These are phyloP conservation scores for Leccinum broughii DNA, from an alignment of 768 basidiomycete genomes.

Conservation along the genomic window DNA sequence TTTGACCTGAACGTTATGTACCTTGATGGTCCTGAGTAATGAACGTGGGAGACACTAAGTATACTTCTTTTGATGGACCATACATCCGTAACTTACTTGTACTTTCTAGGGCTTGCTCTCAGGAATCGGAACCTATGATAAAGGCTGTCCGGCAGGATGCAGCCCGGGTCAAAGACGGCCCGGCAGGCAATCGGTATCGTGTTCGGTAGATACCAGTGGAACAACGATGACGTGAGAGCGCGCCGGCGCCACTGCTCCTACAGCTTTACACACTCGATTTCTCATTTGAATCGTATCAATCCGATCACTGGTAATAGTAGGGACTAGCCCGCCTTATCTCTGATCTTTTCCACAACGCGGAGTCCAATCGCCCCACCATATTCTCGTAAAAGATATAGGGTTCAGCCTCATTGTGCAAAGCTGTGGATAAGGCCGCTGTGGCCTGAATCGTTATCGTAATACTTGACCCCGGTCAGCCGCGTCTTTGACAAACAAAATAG, in stretches of 20 bases:
- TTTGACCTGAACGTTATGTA: too few species aligned
- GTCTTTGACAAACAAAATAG: not conserved
- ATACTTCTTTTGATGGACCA: too few species aligned
- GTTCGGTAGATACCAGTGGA: not conserved
- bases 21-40: too few species aligned
- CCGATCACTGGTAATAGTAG: not conserved
- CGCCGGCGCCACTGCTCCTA: not conserved
- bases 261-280: too few species aligned
- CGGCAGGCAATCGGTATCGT: not conserved
- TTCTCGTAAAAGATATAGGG: too few species aligned
- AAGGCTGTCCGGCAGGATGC: not conserved
- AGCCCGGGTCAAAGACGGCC: not conserved
- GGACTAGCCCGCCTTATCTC: not conserved
- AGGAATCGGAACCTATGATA: not conserved
- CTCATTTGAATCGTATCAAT: not conserved
- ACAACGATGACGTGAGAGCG: not conserved
- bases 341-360: not conserved
- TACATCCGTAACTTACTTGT: not conserved
- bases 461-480: not conserved
- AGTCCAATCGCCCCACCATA: not conserved
- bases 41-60: not conserved
- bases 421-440: too few species aligned
- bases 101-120: not conserved
- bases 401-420: too few species aligned
- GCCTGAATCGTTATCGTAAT: not conserved